Evolutionary conservation across 345 rosid genomes (phyloP).

Genomic region (Hevea brasiliensis): DNA sequence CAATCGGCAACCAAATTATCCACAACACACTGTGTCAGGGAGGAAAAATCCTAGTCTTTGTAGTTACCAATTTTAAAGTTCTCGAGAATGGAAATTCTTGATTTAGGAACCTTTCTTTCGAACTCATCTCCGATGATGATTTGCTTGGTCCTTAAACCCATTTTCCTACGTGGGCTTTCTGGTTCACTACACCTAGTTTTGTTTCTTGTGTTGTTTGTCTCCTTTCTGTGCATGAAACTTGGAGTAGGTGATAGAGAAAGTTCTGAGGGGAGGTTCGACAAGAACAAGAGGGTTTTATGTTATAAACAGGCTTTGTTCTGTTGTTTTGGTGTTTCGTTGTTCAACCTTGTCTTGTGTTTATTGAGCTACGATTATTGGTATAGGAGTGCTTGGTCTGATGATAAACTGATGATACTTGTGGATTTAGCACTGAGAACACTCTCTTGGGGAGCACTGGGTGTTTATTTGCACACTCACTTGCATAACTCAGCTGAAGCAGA

Average conservation of each 20-base stretch:
- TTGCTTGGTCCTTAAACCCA: slow-evolving; percentile 35
- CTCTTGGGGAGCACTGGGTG: slow-evolving; percentile 58
- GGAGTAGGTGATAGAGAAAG: background rate
- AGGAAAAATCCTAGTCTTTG: no score
- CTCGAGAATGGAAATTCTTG: slow-evolving; percentile 14
- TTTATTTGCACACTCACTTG: slow-evolving; percentile 33
- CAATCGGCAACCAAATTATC: no score
- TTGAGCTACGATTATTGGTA: slow-evolving; percentile 65
- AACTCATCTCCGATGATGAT: slow-evolving; percentile 16
- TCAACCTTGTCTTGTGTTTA: slow-evolving; percentile 46
- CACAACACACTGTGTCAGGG: no score
- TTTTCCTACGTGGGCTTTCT: slow-evolving; percentile 38
- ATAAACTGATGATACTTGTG: slow-evolving; percentile 40
- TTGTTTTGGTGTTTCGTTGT: slow-evolving; percentile 29
- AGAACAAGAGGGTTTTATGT: slow-evolving; percentile 23
- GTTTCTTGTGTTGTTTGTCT: slow-evolving; percentile 25
- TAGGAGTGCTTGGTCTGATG: slow-evolving; percentile 53
- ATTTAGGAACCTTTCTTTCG: background rate
- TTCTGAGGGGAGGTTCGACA: background rate
- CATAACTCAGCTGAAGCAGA: slow-evolving; percentile 27
- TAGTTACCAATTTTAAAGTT: no score
- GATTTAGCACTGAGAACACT: slow-evolving; percentile 55
- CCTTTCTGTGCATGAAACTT: slow-evolving; percentile 1
- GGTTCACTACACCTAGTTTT: slow-evolving; percentile 33
- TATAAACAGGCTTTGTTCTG: slow-evolving; percentile 21